Evolutionary conservation across 169 alveolate species (phyloP).

Genomic region (Prorocentrum cordatum): DNA sequence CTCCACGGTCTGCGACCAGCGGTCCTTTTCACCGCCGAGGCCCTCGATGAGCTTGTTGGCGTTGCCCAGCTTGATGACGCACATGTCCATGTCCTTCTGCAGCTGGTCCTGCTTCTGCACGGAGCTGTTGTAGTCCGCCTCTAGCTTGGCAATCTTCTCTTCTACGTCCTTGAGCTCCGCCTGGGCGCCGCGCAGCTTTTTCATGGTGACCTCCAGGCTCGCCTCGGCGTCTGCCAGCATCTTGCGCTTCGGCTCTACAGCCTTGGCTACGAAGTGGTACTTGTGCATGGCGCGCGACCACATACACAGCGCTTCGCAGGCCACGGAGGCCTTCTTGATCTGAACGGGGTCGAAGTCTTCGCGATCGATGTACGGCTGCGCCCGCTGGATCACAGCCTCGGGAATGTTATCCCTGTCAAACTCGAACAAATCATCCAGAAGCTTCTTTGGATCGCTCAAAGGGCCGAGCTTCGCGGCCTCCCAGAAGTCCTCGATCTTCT

Average conservation of each 20-base stretch:
- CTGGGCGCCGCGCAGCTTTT: slow-evolving; percentile 78
- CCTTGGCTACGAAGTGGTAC: slow-evolving; percentile 90
- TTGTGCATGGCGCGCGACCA: slow-evolving; percentile 93
- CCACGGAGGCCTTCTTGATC: slow-evolving; percentile 80
- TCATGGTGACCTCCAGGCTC: slow-evolving; percentile 79
- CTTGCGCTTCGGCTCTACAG: slow-evolving; percentile 90
- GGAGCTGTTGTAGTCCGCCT: slow-evolving; percentile 82
- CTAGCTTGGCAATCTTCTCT: slow-evolving; percentile 83
- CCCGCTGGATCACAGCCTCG: slow-evolving; percentile 74
- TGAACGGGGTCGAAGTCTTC: slow-evolving; percentile 81
- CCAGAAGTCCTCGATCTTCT: slow-evolving; percentile 79
- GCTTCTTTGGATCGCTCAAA: slow-evolving; percentile 79
- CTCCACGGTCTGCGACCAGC: slow-evolving; percentile 82
- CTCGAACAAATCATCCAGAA: slow-evolving; percentile 78
- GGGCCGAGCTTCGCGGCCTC: slow-evolving; percentile 77
- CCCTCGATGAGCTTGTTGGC: slow-evolving; percentile 88
- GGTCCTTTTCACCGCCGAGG: slow-evolving; percentile 84
- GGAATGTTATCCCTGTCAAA: slow-evolving; percentile 79
- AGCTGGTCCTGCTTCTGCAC: slow-evolving; percentile 80
- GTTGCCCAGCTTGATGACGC: slow-evolving; percentile 84
- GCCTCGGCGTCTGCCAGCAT: slow-evolving; percentile 84
- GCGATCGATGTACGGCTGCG: slow-evolving; percentile 25
- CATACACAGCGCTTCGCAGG: slow-evolving; percentile 83
- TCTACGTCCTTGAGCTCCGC: slow-evolving; percentile 81
- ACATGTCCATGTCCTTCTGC: slow-evolving; percentile 78